These are phyloP conservation scores for Rhodotorula sp. DNA, from an alignment of 1,284 basidiomycete species.

Conservation along the genomic window DNA sequence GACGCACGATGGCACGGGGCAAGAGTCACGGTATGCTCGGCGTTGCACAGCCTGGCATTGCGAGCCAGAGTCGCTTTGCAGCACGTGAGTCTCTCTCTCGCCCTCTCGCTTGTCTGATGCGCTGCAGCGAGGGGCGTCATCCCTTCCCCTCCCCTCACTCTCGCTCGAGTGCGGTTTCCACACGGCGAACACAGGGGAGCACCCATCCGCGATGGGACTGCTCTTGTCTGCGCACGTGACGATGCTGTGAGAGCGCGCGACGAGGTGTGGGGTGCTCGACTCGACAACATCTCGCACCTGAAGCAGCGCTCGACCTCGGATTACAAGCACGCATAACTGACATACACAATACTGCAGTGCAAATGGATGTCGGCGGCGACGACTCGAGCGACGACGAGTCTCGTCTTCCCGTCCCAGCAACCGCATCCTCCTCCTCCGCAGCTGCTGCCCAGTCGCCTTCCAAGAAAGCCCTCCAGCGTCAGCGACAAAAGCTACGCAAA, in stretches of 20 bases:
- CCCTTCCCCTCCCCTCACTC: too few species aligned
- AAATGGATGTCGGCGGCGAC: conserved; percentile 9
- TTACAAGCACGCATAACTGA: background rate
- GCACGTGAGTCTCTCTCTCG: conserved; percentile 20
- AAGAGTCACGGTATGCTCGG: background rate
- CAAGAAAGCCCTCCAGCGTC: conserved; percentile 34
- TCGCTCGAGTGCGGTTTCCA: too few species aligned
- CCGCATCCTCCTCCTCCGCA: conserved; percentile 1
- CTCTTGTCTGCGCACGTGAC: too few species aligned
- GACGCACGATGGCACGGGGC: conserved; percentile 14
- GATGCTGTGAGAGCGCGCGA: too few species aligned
- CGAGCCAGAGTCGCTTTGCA: conserved; percentile 21
- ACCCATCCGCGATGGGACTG: too few species aligned
- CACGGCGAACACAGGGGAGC: too few species aligned
- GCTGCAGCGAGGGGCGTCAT: background rate
- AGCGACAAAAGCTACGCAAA: conserved; percentile 34
- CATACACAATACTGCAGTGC: background rate
- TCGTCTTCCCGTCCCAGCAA: conserved; percentile 1
- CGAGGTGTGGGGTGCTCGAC: too few species aligned
- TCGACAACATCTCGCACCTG: too few species aligned
- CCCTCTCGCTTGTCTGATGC: too few species aligned
- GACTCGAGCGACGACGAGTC: conserved; percentile 18
- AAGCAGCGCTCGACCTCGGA: too few species aligned
- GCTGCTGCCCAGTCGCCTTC: conserved; percentile 18
- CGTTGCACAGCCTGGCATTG: conserved; percentile 13